Base-by-base conservation (phyloP, 768 basidiomycete genomes). In the Amanita molliuscula region DNA sequence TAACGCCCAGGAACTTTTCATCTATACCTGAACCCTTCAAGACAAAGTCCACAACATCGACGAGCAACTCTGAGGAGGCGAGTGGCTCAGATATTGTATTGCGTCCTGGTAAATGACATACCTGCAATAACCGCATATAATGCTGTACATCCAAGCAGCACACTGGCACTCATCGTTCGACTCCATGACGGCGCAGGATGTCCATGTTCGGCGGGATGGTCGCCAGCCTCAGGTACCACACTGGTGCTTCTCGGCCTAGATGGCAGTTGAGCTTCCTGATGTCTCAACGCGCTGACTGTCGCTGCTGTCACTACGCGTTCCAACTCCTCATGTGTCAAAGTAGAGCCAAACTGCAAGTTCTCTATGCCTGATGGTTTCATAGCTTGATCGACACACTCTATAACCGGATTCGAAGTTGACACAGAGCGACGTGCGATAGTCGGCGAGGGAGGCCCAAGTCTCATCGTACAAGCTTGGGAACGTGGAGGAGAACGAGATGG, bases 111-210 rank as follows among this genome's bases (percentile, higher is more conserved):
- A 51, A 7, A 20, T 33, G 2, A 71, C 84, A 48, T 58, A 95
- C 95, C 95, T 42, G 96, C 96, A 59, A 99, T 98, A 51, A 89
- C 61, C 15, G 96, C 95, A 68, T 97, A 99, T 15, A 98, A 68
- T 2, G 86, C 82, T 0, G 96, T 99, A 61, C 96, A 98, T 0
- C 67, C 78, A 53, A 99, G 67, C 53, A 98, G 63, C 1, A 99
- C 95, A 53, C 84, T 93, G 4, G 92, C 87, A 65, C 91, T 95
- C 13, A 84, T 84, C 4, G 73, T 76, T 46, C 96, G 75, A 59
- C 92, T 97, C 96, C 96, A 99, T 40, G 88, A 89, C 5, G 96
- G 96, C 3, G 83, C 95, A 57, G 98, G 95, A 58, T 99, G 96
- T 20, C 80, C 81, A 64, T 86, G 84, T 15, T 76, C 79, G 15